A percentile compares a stretch with the other conserved stretches of the same genome.
Evolutionary conservation across 768 basidiomycete species (phyloP).

Genomic region (Tricholoma hemisulphureum): DNA sequence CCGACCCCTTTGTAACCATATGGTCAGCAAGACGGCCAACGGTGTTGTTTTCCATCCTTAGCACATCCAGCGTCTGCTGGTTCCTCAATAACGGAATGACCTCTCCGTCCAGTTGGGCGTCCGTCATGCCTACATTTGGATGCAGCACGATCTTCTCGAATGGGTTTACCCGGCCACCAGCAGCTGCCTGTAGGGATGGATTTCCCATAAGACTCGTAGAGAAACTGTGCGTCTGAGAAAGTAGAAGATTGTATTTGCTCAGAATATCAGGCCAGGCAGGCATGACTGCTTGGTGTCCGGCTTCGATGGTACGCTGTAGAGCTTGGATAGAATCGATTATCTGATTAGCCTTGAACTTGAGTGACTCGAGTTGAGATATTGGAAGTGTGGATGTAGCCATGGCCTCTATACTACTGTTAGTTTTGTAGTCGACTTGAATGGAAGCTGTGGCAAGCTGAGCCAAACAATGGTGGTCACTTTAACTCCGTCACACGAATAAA

Average conservation of each 20-base stretch:
- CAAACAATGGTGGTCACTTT: too few relatives aligned
- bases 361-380: conserved; percentile 69
- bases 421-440: too few relatives aligned
- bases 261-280: conserved; percentile 84
- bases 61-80: conserved; percentile 75
- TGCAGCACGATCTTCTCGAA: conserved; percentile 71
- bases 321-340: conserved; percentile 74
- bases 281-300: conserved; percentile 56
- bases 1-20: conserved; percentile 58
- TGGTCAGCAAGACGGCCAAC: conserved; percentile 69
- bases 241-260: conserved; percentile 80
- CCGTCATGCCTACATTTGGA: conserved; percentile 55
- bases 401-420: too few relatives aligned
- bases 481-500: too few relatives aligned
- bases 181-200: conserved; percentile 19
- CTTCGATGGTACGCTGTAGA: conserved; percentile 63
- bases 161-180: conserved; percentile 37
- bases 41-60: conserved; percentile 67
- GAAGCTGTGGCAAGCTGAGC: background rate
- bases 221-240: conserved; percentile 80
- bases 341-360: conserved; percentile 73
- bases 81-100: conserved; percentile 74
- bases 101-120: conserved; percentile 69
- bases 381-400: conserved; percentile 43
- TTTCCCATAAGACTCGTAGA: conserved; percentile 40